Evolutionary conservation across 495 filamentous ascomycete species (phyloP), one percentile per base, ranked within the genome.

Genomic region (Aspergillus campestris): DNA sequence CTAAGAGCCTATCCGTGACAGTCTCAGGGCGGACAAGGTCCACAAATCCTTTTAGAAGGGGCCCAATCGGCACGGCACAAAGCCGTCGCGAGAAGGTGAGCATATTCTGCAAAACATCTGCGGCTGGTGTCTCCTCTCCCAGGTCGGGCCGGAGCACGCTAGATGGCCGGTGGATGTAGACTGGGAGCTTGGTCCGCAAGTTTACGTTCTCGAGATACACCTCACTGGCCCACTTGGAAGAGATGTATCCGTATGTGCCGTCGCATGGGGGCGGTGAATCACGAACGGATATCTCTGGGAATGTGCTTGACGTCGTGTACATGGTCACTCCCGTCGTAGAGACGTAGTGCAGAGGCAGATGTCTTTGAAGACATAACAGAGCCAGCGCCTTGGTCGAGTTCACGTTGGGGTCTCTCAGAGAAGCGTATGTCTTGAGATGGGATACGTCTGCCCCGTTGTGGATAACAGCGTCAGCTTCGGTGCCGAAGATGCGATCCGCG

Each of bases 191-290:
- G 30, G 59, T 48, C 7, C 43, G 31, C 9, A 29, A 5, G 30
- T 36, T 31, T 9, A 54, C 52, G 3, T 57, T 55, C 52, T 79
- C 75, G 0, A 82, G 57, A 18, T 65, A 53, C 6, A 40, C 44
- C 55, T 82, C 79, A 43, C 71, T 68, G 1, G 69, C 78, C 78
- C 79, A 82, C 29, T 77, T 77, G 3, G 62, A 56, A 0, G 74
- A 62, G 0, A 53, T 51, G 44, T 79, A 82, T 1, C 77, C 77
- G 38, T 72, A 53, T 2, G 50, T 43, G 12, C 56, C 57, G 12
- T 60, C 59, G 28, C 36, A 8, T 24, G 45, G 29, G 15, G 53
- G 32, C 1, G 8, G 6, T 8, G 7, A 31, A 10, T 34, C 33
- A 34, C 18, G 18, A 34, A 24, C 7, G 31, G 31, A 2, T 5